Evolutionary conservation across 768 basidiomycete genomes (phyloP).

Genomic region (Gautieria morchelliformis): DNA sequence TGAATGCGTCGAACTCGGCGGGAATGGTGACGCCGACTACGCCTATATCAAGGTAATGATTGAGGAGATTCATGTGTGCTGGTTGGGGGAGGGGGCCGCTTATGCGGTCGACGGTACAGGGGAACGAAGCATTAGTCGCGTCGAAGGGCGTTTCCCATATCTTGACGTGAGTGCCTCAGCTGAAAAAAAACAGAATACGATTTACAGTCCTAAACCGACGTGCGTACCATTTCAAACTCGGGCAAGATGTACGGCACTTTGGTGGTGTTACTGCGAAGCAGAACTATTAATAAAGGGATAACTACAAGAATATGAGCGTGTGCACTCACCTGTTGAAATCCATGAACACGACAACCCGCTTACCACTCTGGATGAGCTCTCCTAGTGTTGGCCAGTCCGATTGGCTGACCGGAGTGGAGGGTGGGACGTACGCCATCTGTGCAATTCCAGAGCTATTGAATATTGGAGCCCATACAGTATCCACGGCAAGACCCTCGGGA

Average conservation of each 20-base stretch:
- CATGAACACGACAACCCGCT: slow-evolving; percentile 53
- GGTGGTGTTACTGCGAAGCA: not conserved
- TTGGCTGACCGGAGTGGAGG: slow-evolving; percentile 31
- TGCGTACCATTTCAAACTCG: slow-evolving; percentile 43
- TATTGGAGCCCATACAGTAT: slow-evolving; percentile 39
- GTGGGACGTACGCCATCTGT: slow-evolving; percentile 39
- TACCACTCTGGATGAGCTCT: slow-evolving; percentile 47
- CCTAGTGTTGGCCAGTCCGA: slow-evolving; percentile 57
- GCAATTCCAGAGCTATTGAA: slow-evolving; percentile 41
- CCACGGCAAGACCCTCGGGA: slow-evolving; percentile 43
- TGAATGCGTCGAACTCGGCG: slow-evolving; percentile 19
- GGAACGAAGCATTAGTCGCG: slow-evolving; percentile 39
- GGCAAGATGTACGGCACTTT: slow-evolving; percentile 42
- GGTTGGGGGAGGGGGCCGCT: slow-evolving; percentile 34
- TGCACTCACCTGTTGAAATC: slow-evolving; percentile 22
- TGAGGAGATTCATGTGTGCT: slow-evolving; percentile 52
- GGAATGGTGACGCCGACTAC: slow-evolving; percentile 20
- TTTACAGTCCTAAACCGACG: not conserved
- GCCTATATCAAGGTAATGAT: slow-evolving; percentile 45
- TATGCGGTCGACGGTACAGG: slow-evolving; percentile 44
- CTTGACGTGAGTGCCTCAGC: slow-evolving; percentile 15
- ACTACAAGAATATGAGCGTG: too few species aligned
- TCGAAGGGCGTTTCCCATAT: slow-evolving; percentile 53
- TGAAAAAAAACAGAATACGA: not conserved
- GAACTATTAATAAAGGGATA: too few species aligned